Percentiles rank a stretch among this genome's conserved stretches.
These are phyloP conservation scores for Neolentinus lepideus DNA, from an alignment of 1,284 basidiomycete species.

Conservation along the genomic window DNA sequence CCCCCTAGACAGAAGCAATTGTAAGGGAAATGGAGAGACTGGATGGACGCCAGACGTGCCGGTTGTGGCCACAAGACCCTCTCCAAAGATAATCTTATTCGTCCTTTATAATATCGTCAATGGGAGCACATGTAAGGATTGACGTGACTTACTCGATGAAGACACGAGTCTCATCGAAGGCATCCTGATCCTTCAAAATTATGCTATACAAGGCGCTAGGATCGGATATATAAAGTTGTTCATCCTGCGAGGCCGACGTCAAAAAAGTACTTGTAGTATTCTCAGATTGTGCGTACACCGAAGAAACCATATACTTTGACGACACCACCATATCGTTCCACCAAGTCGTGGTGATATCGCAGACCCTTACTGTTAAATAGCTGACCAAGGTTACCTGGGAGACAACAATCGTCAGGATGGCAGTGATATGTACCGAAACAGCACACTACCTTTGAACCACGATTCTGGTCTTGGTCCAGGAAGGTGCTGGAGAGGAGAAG, in stretches of 20 bases:
- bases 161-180: slow-evolving; percentile 18
- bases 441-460: background rate
- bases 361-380: slow-evolving; percentile 10
- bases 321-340: slow-evolving; percentile 13
- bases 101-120: slow-evolving; percentile 4
- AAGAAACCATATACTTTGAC: slow-evolving; percentile 13
- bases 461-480: background rate
- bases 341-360: slow-evolving; percentile 12
- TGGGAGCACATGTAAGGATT: background rate
- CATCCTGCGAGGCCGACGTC: slow-evolving; percentile 7
- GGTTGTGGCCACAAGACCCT: slow-evolving; percentile 13
- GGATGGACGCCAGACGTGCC: slow-evolving; percentile 7
- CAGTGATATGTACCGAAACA: background rate
- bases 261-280: background rate
- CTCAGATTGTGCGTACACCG: slow-evolving; percentile 6
- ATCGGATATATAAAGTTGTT: slow-evolving; percentile 17
- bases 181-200: slow-evolving; percentile 23
- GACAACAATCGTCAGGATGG: background rate
- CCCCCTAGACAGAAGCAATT: slow-evolving; percentile 12
- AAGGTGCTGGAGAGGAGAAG: background rate
- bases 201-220: slow-evolving; percentile 20
- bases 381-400: slow-evolving; percentile 11
- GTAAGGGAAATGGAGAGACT: background rate
- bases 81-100: slow-evolving; percentile 12
- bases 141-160: slow-evolving; percentile 12